A percentile compares a stretch with the other conserved stretches of the same genome.
These are phyloP conservation scores for Miamiensis avidus DNA, from an alignment of 169 alveolate genomes.

Conservation along the genomic window DNA sequence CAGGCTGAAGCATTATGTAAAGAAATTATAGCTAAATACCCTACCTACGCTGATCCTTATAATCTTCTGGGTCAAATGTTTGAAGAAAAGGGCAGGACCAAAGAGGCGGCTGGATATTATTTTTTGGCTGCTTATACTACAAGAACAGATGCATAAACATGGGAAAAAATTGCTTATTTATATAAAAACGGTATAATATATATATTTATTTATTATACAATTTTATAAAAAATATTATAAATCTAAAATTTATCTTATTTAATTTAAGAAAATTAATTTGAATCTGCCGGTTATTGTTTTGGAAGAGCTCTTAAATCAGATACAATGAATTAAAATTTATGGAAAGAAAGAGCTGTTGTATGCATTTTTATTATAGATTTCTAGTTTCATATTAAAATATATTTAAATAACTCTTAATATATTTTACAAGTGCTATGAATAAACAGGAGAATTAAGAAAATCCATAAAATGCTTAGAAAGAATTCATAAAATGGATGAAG, in stretches of 20 bases:
- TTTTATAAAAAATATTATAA: too few relatives aligned
- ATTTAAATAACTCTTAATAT: too few relatives aligned
- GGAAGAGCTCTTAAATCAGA: constrained; percentile 28
- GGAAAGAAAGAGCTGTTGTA: constrained; percentile 16
- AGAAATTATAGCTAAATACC: constrained; percentile 7
- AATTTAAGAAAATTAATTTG: constrained; percentile 8
- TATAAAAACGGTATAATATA: constrained; percentile 25
- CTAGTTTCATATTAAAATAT: too few relatives aligned
- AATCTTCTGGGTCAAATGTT: constrained; percentile 14
- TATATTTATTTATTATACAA: too few relatives aligned
- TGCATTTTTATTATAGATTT: too few relatives aligned
- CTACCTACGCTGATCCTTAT: constrained; percentile 16
- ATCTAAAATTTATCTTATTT: too few relatives aligned
- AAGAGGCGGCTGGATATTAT: constrained; percentile 32
- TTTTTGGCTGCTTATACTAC: constrained; percentile 15
- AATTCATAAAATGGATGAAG: constrained; percentile 14
- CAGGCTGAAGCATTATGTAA: constrained; percentile 16
- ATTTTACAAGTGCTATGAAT: constrained; percentile 17
- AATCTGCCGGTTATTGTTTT: constrained; percentile 27
- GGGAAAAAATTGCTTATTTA: constrained; percentile 22
- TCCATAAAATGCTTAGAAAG: constrained; percentile 21
- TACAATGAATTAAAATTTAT: constrained; percentile 1
- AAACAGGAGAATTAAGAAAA: constrained; percentile 25
- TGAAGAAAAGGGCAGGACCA: constrained; percentile 15
- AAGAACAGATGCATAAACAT: constrained; percentile 5